Evolutionary conservation across 2,329 filamentous ascomycete species (phyloP), one percentile per base, ranked within the genome.

Genomic region (Alternaria postmessia): DNA sequence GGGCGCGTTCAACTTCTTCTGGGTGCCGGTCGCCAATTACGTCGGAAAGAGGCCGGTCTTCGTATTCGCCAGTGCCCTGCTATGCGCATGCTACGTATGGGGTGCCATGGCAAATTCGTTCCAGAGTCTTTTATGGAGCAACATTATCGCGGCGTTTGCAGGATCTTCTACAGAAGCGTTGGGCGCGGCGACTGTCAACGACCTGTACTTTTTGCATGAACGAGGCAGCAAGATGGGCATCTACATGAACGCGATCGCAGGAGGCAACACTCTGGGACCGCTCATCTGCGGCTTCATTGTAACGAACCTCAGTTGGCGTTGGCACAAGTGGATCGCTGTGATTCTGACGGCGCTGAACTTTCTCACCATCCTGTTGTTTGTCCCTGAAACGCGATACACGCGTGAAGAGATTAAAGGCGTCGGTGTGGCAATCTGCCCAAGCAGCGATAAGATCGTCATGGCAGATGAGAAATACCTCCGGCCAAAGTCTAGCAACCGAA

Each of bases 1-100:
- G 3, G 82, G 83, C 1, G 79, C 82, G 30, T 83, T 82, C 68
- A 85, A 85, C 64, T 85, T 85, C 74, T 76, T 84, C 66, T 84
- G 82, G 82, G 81, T 84, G 5, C 83, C 83, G 14, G 63, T 84
- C 9, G 78, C 81, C 53, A 82, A 80, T 24, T 81, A 80, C 57
- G 80, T 83, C 55, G 83, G 83, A 11, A 80, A 84, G 63, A 73
- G 83, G 5, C 82, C 82, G 1, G 74, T 83, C 3, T 84, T 84
- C 58, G 79, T 84, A 36, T 64, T 81, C 48, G 78, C 79, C 4
- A 78, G 76, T 4, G 64, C 81, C 12, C 71, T 86, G n/a, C 81
- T 83, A 34, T 79, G 79, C 32, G 66, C 75, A 7, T 79, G 76
- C 44, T 83, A 80, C 49, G 78, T 85, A 11, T 85, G 82, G 83